A percentile compares a stretch with the other conserved stretches of the same genome.
Conservation (phyloP, 805 yeast species). For the Priceomyces carsonii region DNA sequence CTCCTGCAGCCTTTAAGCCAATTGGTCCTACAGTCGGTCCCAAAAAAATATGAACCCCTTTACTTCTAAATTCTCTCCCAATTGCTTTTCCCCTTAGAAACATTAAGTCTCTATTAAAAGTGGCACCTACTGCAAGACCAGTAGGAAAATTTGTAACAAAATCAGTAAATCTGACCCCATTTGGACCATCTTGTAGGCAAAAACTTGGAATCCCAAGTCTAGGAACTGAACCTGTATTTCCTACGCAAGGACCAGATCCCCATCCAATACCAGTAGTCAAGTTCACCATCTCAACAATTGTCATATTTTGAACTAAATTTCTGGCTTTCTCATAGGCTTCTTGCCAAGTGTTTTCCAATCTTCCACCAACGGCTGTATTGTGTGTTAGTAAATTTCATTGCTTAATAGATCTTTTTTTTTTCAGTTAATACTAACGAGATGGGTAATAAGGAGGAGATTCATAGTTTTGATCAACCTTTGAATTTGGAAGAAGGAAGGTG, state of each 20-base stretch:
- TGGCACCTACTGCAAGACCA: slow-evolving; percentile 58
- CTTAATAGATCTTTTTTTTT: slow-evolving; percentile 1
- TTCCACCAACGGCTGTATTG: slow-evolving; percentile 44
- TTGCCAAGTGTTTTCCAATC: slow-evolving; percentile 54
- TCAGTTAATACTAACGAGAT: slow-evolving; percentile 30
- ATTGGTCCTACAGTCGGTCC: slow-evolving; percentile 64
- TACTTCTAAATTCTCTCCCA: slow-evolving; percentile 53
- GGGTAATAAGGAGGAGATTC: slow-evolving; percentile 40
- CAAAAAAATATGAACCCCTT: slow-evolving; percentile 56
- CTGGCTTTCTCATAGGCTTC: slow-evolving; percentile 58
- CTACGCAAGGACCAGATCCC: slow-evolving; percentile 61
- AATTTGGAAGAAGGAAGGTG: too few species aligned
- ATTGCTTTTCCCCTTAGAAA: slow-evolving; percentile 56
- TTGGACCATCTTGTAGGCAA: slow-evolving; percentile 65
- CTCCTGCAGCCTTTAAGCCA: slow-evolving; percentile 63
- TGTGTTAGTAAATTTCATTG: slow-evolving; percentile 4
- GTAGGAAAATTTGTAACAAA: slow-evolving; percentile 58
- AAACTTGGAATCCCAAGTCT: slow-evolving; percentile 54
- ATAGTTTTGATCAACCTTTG: too few species aligned
- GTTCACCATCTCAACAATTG: slow-evolving; percentile 59
- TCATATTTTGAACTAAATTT: slow-evolving; percentile 54
- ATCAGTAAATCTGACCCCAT: slow-evolving; percentile 60
- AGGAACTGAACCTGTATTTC: slow-evolving; percentile 60
- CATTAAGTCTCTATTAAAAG: slow-evolving; percentile 55
- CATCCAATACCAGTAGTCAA: slow-evolving; percentile 55